phyloP scores from a whole-genome alignment of 805 yeast genomes.

The Jamesozyma piceae region DNA sequence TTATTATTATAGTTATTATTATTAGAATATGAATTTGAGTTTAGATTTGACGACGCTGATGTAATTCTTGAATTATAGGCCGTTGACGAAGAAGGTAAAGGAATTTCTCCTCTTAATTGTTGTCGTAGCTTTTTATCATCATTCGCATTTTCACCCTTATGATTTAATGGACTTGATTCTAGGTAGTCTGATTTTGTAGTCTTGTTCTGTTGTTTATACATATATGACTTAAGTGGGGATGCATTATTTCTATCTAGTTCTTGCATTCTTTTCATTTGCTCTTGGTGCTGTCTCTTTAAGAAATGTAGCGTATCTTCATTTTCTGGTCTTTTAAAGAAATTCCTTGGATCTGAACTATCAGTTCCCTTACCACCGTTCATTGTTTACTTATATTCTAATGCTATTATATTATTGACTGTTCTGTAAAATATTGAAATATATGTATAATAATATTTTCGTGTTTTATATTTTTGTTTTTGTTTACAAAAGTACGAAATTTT shows the following conservation, averaged over 20 bases:
- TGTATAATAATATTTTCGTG: not conserved
- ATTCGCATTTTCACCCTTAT: not conserved
- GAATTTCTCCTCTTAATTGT: slow-evolving; percentile 4
- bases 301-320: slow-evolving; percentile 26
- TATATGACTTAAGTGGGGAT: not conserved
- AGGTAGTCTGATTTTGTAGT: not conserved
- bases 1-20: not conserved
- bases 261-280: slow-evolving; percentile 18
- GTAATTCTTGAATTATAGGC: not conserved
- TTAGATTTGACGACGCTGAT: not conserved
- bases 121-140: slow-evolving; percentile 3
- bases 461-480: not conserved
- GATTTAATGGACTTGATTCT: not conserved
- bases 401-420: no score
- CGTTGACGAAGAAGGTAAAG: not conserved
- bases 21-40: not conserved
- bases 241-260: not conserved
- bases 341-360: not conserved
- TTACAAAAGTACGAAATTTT: not conserved
- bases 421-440: no score
- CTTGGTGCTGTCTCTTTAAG: slow-evolving; percentile 23
- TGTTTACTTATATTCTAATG: not conserved
- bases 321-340: slow-evolving; percentile 18
- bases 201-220: not conserved
- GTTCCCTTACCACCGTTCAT: not conserved